phyloP scores from a whole-genome alignment of 2,329 filamentous ascomycete genomes.

The Claviceps arundinis region DNA sequence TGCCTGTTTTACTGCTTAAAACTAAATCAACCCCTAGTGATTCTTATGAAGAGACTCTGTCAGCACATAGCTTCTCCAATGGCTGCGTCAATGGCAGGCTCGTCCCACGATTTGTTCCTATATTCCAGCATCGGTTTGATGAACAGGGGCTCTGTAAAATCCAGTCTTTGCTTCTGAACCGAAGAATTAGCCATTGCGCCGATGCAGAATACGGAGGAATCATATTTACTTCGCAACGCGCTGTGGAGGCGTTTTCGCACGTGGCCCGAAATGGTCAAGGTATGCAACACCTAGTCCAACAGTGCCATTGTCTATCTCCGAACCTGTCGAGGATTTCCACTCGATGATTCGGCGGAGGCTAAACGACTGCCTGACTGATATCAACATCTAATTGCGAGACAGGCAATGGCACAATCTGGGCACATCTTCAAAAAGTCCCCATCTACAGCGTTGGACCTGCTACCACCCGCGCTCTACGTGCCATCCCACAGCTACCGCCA shows the following conservation, averaged over 20 bases:
- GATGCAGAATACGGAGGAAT: constrained; percentile 53
- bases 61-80: constrained; percentile 8
- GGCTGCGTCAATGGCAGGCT: constrained; percentile 29
- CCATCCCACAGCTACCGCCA: constrained; percentile 33
- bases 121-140: constrained; percentile 58
- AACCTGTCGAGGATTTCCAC: neutral
- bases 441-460: constrained; percentile 74
- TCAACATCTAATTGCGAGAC: neutral
- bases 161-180: constrained; percentile 31
- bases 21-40: constrained; percentile 61
- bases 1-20: constrained; percentile 59
- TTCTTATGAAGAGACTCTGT: constrained; percentile 54
- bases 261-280: constrained; percentile 43
- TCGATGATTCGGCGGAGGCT: no score
- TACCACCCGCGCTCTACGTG: constrained; percentile 59
- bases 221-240: constrained; percentile 73
- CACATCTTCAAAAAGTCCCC: constrained; percentile 41
- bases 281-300: constrained; percentile 4
- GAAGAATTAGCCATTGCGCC: constrained; percentile 24
- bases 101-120: constrained; percentile 59
- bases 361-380: neutral
- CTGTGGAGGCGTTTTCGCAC: constrained; percentile 62
- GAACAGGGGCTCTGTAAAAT: constrained; percentile 43
- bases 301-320: neutral
- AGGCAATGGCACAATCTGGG: constrained; percentile 15